phyloP scores from a whole-genome alignment of 805 yeast genomes.

The Candida boleticola region DNA sequence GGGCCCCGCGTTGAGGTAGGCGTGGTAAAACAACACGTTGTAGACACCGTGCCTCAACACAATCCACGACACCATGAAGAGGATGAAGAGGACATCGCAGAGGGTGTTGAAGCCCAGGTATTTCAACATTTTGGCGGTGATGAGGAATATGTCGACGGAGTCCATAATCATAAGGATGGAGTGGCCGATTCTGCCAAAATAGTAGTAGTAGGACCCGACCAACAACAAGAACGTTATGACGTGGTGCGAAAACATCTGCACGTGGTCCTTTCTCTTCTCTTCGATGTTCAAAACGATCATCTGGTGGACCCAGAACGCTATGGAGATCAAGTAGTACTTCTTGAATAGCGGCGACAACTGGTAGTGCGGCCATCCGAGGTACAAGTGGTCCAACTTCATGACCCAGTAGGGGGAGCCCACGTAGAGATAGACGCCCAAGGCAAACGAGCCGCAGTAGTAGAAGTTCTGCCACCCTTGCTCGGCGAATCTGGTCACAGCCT shows the following conservation, averaged over 20 bases:
- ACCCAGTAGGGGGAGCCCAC: conserved; percentile 54
- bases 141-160: conserved; percentile 68
- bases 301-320: conserved; percentile 82
- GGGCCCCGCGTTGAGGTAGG: conserved; percentile 35
- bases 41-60: conserved; percentile 70
- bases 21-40: conserved; percentile 62
- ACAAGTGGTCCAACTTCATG: conserved; percentile 54
- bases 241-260: conserved; percentile 87
- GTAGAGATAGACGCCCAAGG: conserved; percentile 58
- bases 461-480: conserved; percentile 82
- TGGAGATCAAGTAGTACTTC: conserved; percentile 65
- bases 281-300: conserved; percentile 75
- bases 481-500: conserved; percentile 66
- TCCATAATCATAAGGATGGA: conserved; percentile 80
- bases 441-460: conserved; percentile 57
- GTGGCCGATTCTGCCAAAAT: conserved; percentile 77
- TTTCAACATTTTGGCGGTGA: conserved; percentile 73
- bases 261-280: conserved; percentile 74
- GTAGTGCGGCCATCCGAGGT: conserved; percentile 73
- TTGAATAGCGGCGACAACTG: conserved; percentile 53
- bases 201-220: conserved; percentile 68
- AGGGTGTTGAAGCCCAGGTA: conserved; percentile 58
- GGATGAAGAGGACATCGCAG: conserved; percentile 69
- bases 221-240: conserved; percentile 70
- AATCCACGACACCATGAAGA: conserved; percentile 71